Percentiles rank a stretch among this genome's conserved stretches.
These are phyloP conservation scores for Carex myosuroides DNA, from an alignment of 176 grass and related monocot species.

Conservation along the genomic window DNA sequence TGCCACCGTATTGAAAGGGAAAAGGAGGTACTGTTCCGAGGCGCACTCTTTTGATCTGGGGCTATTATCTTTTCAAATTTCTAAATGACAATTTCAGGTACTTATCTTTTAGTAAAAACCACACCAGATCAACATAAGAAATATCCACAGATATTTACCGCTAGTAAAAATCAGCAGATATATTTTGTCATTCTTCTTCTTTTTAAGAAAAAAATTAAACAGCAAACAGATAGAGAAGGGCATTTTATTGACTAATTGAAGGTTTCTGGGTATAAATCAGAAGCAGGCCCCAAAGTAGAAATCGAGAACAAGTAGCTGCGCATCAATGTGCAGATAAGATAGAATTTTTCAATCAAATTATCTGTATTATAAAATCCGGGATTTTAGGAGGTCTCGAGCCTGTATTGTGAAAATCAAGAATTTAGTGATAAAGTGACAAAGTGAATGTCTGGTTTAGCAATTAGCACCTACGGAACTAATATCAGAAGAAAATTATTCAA, in stretches of 20 bases:
- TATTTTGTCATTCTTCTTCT: background rate
- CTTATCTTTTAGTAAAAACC: background rate
- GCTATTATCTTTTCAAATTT: background rate
- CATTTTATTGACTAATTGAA: background rate
- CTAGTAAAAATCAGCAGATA: background rate
- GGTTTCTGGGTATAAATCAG: background rate
- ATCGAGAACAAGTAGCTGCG: too few species aligned
- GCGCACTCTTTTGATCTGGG: background rate
- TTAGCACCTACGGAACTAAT: background rate
- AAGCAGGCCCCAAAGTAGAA: background rate
- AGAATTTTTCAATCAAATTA: too few species aligned
- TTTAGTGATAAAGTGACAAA: too few species aligned
- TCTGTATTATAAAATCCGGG: background rate
- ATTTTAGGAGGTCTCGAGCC: background rate
- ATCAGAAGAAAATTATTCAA: background rate
- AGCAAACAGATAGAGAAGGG: background rate
- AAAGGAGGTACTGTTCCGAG: background rate
- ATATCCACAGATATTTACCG: background rate
- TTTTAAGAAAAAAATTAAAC: too few species aligned
- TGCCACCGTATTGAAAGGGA: background rate
- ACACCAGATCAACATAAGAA: background rate
- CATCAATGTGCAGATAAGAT: background rate
- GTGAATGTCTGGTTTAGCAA: background rate
- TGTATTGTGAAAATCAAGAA: too few species aligned
- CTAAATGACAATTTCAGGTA: background rate